These are phyloP conservation scores for Dentipellis fragilis DNA, from an alignment of 768 basidiomycete genomes.

Conservation along the genomic window DNA sequence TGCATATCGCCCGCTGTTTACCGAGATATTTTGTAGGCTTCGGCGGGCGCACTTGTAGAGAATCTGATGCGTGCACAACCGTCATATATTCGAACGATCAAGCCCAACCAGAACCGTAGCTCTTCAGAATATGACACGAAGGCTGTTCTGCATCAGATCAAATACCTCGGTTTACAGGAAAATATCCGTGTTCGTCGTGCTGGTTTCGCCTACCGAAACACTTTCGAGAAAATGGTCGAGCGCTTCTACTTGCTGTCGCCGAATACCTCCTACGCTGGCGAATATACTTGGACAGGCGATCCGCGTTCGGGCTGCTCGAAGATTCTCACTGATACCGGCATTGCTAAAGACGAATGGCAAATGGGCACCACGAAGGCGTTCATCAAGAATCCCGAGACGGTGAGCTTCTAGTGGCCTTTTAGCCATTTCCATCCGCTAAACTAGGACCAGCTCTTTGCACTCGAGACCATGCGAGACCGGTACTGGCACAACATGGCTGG, in stretches of 20 bases:
- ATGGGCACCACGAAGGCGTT: slow-evolving; percentile 99
- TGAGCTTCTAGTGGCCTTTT: slow-evolving; percentile 25
- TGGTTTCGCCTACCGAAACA: slow-evolving; percentile 96
- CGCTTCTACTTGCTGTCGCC: slow-evolving; percentile 94
- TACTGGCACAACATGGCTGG: slow-evolving; percentile 99
- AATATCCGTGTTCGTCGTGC: slow-evolving; percentile 96
- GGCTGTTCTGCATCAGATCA: slow-evolving; percentile 96
- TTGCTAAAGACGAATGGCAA: slow-evolving; percentile 96
- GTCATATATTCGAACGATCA: slow-evolving; percentile 98
- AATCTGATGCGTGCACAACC: slow-evolving; percentile 97
- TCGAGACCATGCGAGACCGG: slow-evolving; percentile 97
- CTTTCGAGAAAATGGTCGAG: slow-evolving; percentile 99
- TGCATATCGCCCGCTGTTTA: neutral
- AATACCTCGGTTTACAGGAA: slow-evolving; percentile 96
- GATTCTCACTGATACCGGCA: slow-evolving; percentile 92
- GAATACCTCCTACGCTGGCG: slow-evolving; percentile 94
- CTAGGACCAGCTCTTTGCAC: slow-evolving; percentile 70
- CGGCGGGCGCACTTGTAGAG: slow-evolving; percentile 93
- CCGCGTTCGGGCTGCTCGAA: slow-evolving; percentile 84
- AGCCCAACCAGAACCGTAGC: slow-evolving; percentile 96
- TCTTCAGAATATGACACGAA: slow-evolving; percentile 87
- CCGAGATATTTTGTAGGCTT: slow-evolving; percentile 36
- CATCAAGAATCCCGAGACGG: slow-evolving; percentile 98
- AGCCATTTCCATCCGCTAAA: slow-evolving; percentile 2
- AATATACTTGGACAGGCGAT: slow-evolving; percentile 94